A percentile compares a stretch with the other conserved stretches of the same genome.
These are phyloP conservation scores for Beta corolliflora DNA, from an alignment of 179 eudicot species.

Conservation along the genomic window DNA sequence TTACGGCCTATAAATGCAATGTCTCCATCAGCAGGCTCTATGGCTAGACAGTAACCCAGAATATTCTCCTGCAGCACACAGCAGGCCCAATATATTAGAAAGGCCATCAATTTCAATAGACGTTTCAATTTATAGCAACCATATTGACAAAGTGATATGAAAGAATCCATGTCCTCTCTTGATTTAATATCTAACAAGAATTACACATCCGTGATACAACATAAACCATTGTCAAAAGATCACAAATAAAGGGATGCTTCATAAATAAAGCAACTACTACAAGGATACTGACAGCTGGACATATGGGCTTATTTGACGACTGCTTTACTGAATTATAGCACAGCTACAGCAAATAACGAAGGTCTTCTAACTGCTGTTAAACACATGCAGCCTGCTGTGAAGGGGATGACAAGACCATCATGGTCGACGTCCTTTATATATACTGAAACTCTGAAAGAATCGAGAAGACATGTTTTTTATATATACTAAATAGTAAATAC, in stretches of 20 bases:
- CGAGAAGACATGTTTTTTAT: too few species aligned
- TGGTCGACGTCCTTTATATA: too few species aligned
- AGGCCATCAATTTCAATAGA: neutral
- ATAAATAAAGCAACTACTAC: neutral
- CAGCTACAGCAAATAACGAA: neutral
- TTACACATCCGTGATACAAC: neutral
- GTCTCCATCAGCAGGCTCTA: constrained; percentile 53
- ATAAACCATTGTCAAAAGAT: neutral
- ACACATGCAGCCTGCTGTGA: neutral
- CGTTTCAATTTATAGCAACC: neutral
- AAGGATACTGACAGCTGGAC: neutral
- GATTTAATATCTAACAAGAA: neutral
- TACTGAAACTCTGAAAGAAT: too few species aligned
- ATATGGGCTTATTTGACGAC: neutral
- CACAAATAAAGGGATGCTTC: neutral
- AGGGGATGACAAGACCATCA: neutral
- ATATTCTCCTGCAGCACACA: constrained; percentile 50
- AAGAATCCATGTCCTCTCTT: neutral
- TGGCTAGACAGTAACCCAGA: constrained; percentile 76
- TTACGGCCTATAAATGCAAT: constrained; percentile 85
- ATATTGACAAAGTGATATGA: neutral
- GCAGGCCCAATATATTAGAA: neutral
- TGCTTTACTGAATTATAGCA: neutral
- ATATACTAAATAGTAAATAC: too few species aligned
- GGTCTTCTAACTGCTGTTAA: too few species aligned